Base-by-base conservation (phyloP, 495 filamentous ascomycete genomes). In the Tuber borchii region DNA sequence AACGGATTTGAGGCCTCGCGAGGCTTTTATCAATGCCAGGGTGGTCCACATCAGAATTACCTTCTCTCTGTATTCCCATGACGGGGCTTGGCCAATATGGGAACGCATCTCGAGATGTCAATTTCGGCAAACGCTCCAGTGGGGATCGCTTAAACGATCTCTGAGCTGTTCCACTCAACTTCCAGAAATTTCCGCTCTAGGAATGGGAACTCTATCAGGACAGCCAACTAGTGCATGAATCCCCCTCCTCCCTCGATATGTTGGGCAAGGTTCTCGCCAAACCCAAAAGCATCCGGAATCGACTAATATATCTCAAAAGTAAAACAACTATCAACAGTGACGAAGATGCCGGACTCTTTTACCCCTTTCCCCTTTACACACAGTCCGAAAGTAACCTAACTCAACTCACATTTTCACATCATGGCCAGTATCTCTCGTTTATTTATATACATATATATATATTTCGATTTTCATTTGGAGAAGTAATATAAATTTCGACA, bases 221-320 rank as follows among this genome's bases (percentile, higher is more conserved):
- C 7, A 65, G 56, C 56, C 56, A 65, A 65, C 56, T 65, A 65
- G 31, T 26, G 26, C 56, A 65, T 34, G 26, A 65, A 65, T 26
- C 56, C 22, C 26, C 56, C 56, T 16, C 51, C 51, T 34, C 56
- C 26, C 56, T 16, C 14, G 12, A 65, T 65, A 65, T 65, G 56
- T 8, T 34, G 56, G 26, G 26, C 56, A 65, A 65, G 56, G 56
- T 65, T 65, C 56, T 65, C 26, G 3, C 56, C 56, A 65, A 65
- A 34, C 12, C 56, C 56, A 65, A 34, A 31, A 34, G 26, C 56
- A 65, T 65, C 56, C 56, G 56, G 56, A 65, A 34, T 65, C 31
- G 56, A 65, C 56, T 16, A 34, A 34, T 65, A 65, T 65, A 65
- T 65, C 56, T 65, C 56, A 65, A 65, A 65, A 65, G 56, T 65